Conservation (phyloP, 1,284 basidiomycete species). For the Peniophora sp. region DNA sequence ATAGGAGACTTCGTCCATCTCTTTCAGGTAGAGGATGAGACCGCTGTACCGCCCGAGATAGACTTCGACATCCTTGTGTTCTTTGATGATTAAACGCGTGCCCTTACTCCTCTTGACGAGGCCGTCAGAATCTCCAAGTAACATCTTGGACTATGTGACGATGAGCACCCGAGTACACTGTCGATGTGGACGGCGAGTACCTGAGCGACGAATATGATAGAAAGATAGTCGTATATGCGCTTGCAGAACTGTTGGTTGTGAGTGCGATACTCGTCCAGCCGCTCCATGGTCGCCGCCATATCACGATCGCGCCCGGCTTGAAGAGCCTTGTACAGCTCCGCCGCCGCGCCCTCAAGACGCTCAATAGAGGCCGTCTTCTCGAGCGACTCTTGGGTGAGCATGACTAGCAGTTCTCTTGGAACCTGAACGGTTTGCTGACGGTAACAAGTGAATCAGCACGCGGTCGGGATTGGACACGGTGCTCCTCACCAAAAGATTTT, state of each 20-base stretch:
- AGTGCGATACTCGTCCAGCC: constrained; percentile 83
- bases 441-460: constrained; percentile 8
- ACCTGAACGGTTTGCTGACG: constrained; percentile 94
- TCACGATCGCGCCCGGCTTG: constrained; percentile 86
- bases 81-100: constrained; percentile 42
- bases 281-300: constrained; percentile 84
- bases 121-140: constrained; percentile 55
- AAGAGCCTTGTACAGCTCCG: constrained; percentile 92
- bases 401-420: constrained; percentile 65
- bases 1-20: constrained; percentile 86
- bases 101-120: constrained; percentile 32
- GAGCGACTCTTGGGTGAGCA: constrained; percentile 80
- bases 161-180: background rate
- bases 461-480: constrained; percentile 2
- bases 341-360: constrained; percentile 75
- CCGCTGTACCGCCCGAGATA: constrained; percentile 87
- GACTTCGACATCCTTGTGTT: constrained; percentile 70
- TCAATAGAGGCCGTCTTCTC: constrained; percentile 73
- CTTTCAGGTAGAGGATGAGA: constrained; percentile 88
- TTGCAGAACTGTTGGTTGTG: constrained; percentile 90
- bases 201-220: constrained; percentile 86
- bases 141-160: constrained; percentile 46
- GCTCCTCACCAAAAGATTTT: constrained; percentile 68
- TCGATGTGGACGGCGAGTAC: constrained; percentile 25
- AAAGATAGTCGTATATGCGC: constrained; percentile 81